Percentiles rank a stretch among this genome's conserved stretches.
These are phyloP conservation scores for Aspergillus bertholletiae DNA, from an alignment of 495 filamentous ascomycete genomes.

Conservation along the genomic window DNA sequence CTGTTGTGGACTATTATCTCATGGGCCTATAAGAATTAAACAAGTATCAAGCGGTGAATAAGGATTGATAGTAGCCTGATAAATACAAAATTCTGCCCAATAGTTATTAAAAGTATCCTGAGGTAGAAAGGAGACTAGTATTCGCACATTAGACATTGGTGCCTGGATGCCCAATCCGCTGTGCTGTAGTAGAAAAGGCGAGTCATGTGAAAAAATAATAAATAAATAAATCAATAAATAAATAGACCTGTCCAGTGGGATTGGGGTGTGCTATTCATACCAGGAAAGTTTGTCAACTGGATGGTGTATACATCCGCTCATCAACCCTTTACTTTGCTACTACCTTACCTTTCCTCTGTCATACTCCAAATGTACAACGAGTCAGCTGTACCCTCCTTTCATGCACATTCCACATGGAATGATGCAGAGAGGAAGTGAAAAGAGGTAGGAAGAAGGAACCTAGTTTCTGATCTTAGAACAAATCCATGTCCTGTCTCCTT, in stretches of 20 bases:
- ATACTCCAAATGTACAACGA: not conserved
- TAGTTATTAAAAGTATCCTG: no score
- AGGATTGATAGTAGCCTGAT: not conserved
- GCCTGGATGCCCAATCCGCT: conserved; percentile 2
- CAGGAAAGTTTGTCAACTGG: not conserved
- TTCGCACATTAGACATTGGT: not conserved
- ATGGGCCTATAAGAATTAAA: conserved; percentile 14
- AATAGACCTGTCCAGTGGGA: no score
- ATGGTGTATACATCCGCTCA: not conserved
- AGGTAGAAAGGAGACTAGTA: no score
- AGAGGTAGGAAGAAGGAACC: not conserved
- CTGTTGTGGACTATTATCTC: not conserved
- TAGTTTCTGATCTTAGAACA: not conserved
- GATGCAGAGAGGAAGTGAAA: not conserved
- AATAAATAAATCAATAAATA: not conserved
- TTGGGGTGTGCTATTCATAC: not conserved
- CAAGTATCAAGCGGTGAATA: conserved; percentile 13
- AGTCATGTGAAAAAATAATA: not conserved
- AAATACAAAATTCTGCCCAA: not conserved
- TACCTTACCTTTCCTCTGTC: not conserved
- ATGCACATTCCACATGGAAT: not conserved
- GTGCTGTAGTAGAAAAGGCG: not conserved
- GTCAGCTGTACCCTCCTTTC: not conserved
- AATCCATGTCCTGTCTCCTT: not conserved
- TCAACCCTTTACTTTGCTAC: not conserved